Percentiles rank a stretch among this genome's conserved stretches.
These are phyloP conservation scores for Hyaloraphidium curvatum DNA, from an alignment of 192 early-diverging fungal species.

Conservation along the genomic window DNA sequence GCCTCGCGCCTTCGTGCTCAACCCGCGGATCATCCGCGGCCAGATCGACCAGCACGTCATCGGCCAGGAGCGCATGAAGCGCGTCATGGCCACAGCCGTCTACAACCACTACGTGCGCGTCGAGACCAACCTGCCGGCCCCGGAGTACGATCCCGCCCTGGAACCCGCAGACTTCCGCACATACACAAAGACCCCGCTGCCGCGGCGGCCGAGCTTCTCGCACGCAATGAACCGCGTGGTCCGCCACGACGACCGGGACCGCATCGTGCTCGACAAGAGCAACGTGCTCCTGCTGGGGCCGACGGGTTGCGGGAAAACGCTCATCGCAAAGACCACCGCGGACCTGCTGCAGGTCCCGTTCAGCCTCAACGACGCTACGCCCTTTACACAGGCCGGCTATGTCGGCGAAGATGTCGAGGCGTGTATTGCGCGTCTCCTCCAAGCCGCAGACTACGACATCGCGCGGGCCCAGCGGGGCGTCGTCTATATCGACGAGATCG, in stretches of 20 bases:
- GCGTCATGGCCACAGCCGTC: constrained; percentile 62
- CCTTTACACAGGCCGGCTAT: constrained; percentile 80
- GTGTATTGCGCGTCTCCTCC: constrained; percentile 62
- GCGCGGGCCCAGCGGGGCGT: constrained; percentile 66
- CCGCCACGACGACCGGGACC: constrained; percentile 3
- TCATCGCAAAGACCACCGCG: constrained; percentile 62
- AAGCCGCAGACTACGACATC: constrained; percentile 73
- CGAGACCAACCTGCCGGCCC: constrained; percentile 31
- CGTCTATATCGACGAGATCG: constrained; percentile 84
- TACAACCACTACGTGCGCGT: constrained; percentile 71
- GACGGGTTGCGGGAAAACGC: constrained; percentile 68
- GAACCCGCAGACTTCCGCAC: constrained; percentile 1
- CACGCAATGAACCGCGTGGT: not conserved
- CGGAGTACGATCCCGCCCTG: not conserved
- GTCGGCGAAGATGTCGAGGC: constrained; percentile 82
- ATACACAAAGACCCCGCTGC: too few species aligned
- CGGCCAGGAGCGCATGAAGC: constrained; percentile 67
- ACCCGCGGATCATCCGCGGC: too few species aligned
- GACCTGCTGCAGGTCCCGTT: constrained; percentile 70
- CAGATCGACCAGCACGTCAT: constrained; percentile 74
- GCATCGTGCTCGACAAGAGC: constrained; percentile 58
- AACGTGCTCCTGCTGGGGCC: constrained; percentile 74
- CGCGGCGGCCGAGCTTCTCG: too few species aligned
- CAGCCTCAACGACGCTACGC: constrained; percentile 75
- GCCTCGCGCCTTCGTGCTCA: too few species aligned